Percentiles rank a stretch among this genome's conserved stretches.
Conservation (phyloP, 2,329 filamentous ascomycete genomes). For the Dichotomopilus funicola region DNA sequence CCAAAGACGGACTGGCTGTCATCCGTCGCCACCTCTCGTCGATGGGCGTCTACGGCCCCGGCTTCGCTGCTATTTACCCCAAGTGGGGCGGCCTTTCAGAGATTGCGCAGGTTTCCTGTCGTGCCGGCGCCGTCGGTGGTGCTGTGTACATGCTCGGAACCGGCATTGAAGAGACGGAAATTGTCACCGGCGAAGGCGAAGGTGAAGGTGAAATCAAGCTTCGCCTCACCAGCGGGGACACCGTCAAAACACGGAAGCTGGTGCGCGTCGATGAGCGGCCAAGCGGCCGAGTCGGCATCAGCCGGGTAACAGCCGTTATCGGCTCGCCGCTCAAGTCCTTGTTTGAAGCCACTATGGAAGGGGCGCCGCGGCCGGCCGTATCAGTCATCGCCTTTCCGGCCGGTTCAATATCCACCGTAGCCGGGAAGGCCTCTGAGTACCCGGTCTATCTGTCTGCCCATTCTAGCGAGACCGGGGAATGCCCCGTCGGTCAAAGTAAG, state of each 20-base stretch:
- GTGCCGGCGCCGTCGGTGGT: constrained; percentile 84
- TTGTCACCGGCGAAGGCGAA: constrained; percentile 6
- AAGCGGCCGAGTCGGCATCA: constrained; percentile 33
- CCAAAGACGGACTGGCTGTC: constrained; percentile 59
- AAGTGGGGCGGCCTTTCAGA: constrained; percentile 92
- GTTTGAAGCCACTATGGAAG: constrained; percentile 68
- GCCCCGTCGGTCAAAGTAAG: constrained; percentile 85
- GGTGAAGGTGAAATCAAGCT: constrained; percentile 13
- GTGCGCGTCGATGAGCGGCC: constrained; percentile 38
- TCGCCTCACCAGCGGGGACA: constrained; percentile 50
- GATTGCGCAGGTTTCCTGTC: constrained; percentile 83
- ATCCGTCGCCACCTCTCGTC: constrained; percentile 78
- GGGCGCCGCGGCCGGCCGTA: constrained; percentile 67
- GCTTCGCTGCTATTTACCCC: constrained; percentile 82
- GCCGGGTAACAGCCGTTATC: constrained; percentile 62
- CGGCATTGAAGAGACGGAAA: constrained; percentile 43
- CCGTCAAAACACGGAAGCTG: constrained; percentile 48
- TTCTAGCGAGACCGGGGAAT: constrained; percentile 88
- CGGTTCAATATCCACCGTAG: constrained; percentile 35
- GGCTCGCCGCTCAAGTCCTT: constrained; percentile 57
- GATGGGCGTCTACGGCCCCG: constrained; percentile 79
- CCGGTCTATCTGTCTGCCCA: constrained; percentile 63
- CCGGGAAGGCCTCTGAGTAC: constrained; percentile 31
- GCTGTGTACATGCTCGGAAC: constrained; percentile 81
- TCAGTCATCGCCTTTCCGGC: constrained; percentile 62